Evolutionary conservation across 2,329 filamentous ascomycete species (phyloP).

Genomic region (Cercospora sp.): DNA sequence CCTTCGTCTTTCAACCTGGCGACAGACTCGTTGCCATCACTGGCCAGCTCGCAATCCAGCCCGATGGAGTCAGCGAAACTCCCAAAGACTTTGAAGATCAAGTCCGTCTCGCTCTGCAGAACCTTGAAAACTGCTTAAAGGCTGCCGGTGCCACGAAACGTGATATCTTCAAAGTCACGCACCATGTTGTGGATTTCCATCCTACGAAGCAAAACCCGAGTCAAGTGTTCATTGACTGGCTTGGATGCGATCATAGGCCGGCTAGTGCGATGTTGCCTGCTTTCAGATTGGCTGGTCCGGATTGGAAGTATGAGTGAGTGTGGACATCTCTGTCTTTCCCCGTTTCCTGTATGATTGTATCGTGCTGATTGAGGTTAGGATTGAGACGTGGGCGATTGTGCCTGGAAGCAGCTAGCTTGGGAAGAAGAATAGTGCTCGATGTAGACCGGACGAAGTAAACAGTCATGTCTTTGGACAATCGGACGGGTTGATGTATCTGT

Average conservation of each 20-base stretch:
- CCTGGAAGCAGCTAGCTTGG: slow-evolving; percentile 4
- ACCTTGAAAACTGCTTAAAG: slow-evolving; percentile 26
- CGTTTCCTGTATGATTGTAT: background rate
- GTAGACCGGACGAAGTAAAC: background rate
- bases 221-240: slow-evolving; percentile 25
- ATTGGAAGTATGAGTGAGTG: slow-evolving; percentile 21
- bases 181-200: slow-evolving; percentile 27
- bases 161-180: slow-evolving; percentile 30
- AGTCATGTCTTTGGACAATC: background rate
- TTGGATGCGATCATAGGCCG: slow-evolving; percentile 23
- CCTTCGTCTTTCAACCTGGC: slow-evolving; percentile 18
- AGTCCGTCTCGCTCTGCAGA: slow-evolving; percentile 22
- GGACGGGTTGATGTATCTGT: background rate
- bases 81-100: slow-evolving; percentile 20
- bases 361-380: slow-evolving; percentile 8
- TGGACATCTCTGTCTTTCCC: background rate
- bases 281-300: slow-evolving; percentile 19
- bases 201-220: slow-evolving; percentile 25
- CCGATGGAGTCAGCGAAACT: slow-evolving; percentile 16
- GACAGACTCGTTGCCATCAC: slow-evolving; percentile 26
- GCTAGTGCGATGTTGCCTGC: slow-evolving; percentile 27
- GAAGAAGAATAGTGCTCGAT: background rate
- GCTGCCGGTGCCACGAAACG: slow-evolving; percentile 24
- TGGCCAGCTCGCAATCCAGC: slow-evolving; percentile 25
- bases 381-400: slow-evolving; percentile 26